Percentiles rank a stretch among this genome's conserved stretches.
phyloP scores from a whole-genome alignment of 2,329 filamentous ascomycete genomes.

The Helotiales sp. region DNA sequence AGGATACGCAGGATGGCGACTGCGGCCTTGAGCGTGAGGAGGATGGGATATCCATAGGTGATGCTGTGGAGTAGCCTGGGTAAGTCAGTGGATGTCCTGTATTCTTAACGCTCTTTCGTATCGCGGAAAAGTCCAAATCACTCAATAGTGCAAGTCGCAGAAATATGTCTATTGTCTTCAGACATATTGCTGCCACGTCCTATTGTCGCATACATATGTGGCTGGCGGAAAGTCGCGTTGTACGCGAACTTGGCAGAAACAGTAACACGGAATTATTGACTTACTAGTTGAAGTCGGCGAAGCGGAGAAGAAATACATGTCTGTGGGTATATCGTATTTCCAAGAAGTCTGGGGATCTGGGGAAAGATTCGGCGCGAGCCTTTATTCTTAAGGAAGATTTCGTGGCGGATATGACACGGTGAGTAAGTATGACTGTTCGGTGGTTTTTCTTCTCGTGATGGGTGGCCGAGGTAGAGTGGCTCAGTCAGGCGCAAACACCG shows the following conservation, averaged over 20 bases:
- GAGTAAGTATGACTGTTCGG: neutral
- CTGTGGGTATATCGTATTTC: neutral
- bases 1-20: slow-evolving; percentile 49
- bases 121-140: too few relatives aligned
- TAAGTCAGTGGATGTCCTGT: neutral
- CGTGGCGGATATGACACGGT: neutral
- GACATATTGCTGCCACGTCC: neutral
- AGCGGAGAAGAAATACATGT: slow-evolving; percentile 33
- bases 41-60: slow-evolving; percentile 32
- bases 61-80: slow-evolving; percentile 25
- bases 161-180: neutral
- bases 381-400: neutral
- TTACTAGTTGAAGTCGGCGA: slow-evolving; percentile 23
- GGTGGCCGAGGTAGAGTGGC: slow-evolving; percentile 7
- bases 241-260: neutral
- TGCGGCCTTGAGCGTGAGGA: slow-evolving; percentile 22
- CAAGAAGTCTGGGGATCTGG: neutral
- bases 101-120: too few relatives aligned
- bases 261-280: neutral
- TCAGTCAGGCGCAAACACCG: too few relatives aligned
- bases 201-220: neutral
- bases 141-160: neutral
- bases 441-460: slow-evolving; percentile 7
- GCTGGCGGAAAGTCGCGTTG: neutral
- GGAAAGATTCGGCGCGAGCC: neutral